Percentiles rank a stretch among this genome's conserved stretches.
These are phyloP conservation scores for Aspergillus sclerotialis DNA, from an alignment of 2,329 filamentous ascomycete species.

Conservation along the genomic window DNA sequence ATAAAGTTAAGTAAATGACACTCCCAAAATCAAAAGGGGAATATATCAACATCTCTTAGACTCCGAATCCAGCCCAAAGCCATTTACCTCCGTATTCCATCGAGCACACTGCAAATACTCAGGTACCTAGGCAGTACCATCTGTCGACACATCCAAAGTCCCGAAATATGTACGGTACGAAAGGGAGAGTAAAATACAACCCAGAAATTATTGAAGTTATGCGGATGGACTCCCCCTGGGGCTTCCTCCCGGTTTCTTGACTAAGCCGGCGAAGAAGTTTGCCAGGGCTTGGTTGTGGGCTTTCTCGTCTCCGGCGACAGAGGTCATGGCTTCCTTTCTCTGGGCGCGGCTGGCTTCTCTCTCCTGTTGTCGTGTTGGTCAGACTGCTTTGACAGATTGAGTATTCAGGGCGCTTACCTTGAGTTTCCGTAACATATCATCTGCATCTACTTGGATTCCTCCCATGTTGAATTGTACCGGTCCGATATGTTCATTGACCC, in stretches of 20 bases:
- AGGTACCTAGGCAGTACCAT: slow-evolving; percentile 3
- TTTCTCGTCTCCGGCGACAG: slow-evolving; percentile 37
- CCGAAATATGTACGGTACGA: slow-evolving; percentile 49
- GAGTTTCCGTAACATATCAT: slow-evolving; percentile 81
- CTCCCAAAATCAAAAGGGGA: slow-evolving; percentile 7
- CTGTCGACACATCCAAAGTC: slow-evolving; percentile 46
- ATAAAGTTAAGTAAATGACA: slow-evolving; percentile 1
- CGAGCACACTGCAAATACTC: slow-evolving; percentile 7
- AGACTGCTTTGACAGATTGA: slow-evolving; percentile 2
- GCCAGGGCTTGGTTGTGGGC: slow-evolving; percentile 54
- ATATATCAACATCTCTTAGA: slow-evolving; percentile 6
- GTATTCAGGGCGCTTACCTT: slow-evolving; percentile 50
- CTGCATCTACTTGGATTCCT: slow-evolving; percentile 90
- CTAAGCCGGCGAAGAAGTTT: slow-evolving; percentile 53
- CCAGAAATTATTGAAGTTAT: slow-evolving; percentile 11
- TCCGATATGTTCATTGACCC: slow-evolving; percentile 73
- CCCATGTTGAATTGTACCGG: slow-evolving; percentile 98
- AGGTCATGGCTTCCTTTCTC: slow-evolving; percentile 26
- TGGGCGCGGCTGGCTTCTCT: slow-evolving; percentile 36
- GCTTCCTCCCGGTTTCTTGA: slow-evolving; percentile 43
- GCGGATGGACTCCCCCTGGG: slow-evolving; percentile 32
- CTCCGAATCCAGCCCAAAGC: slow-evolving; percentile 8
- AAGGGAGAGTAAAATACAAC: slow-evolving; percentile 17
- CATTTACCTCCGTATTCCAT: no score
- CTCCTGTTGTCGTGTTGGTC: slow-evolving; percentile 25